Conservation (phyloP, 2,329 filamentous ascomycete genomes). For the Thielaviopsis populi region DNA sequence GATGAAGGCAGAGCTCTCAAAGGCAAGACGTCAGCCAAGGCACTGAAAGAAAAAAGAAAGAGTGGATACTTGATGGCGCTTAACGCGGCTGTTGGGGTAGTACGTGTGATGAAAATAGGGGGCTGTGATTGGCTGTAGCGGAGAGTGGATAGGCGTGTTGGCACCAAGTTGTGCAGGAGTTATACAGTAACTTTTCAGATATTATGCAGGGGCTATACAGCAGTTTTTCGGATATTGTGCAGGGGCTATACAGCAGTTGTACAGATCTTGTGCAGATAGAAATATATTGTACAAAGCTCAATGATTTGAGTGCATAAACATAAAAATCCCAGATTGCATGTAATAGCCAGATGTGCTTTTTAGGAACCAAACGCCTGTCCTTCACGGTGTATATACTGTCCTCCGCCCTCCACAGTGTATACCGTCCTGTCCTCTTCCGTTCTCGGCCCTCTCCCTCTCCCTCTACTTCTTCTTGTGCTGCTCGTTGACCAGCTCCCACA, state of each 20-base stretch:
- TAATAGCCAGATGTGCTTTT: background rate
- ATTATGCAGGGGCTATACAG: too few species aligned
- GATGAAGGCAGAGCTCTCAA: background rate
- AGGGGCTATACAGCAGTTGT: too few species aligned
- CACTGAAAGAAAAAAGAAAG: background rate
- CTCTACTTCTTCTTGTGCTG: slow-evolving; percentile 26
- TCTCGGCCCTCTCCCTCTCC: too few species aligned
- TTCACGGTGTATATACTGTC: too few species aligned
- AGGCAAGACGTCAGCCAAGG: background rate
- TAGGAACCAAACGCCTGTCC: background rate
- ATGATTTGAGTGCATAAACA: background rate
- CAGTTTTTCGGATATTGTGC: too few species aligned
- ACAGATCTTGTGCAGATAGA: background rate
- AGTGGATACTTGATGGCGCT: background rate
- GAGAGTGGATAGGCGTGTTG: background rate
- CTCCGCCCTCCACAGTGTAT: too few species aligned
- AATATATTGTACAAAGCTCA: background rate
- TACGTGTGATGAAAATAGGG: background rate
- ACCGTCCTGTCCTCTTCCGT: too few species aligned
- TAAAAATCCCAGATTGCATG: background rate
- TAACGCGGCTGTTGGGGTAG: background rate
- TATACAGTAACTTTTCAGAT: too few species aligned
- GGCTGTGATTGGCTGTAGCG: background rate
- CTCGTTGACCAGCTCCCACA: slow-evolving; percentile 28
- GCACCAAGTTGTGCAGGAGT: background rate